These are phyloP conservation scores for Massospora cicadina DNA, from an alignment of 371 early-diverging fungal species.

Conservation along the genomic window DNA sequence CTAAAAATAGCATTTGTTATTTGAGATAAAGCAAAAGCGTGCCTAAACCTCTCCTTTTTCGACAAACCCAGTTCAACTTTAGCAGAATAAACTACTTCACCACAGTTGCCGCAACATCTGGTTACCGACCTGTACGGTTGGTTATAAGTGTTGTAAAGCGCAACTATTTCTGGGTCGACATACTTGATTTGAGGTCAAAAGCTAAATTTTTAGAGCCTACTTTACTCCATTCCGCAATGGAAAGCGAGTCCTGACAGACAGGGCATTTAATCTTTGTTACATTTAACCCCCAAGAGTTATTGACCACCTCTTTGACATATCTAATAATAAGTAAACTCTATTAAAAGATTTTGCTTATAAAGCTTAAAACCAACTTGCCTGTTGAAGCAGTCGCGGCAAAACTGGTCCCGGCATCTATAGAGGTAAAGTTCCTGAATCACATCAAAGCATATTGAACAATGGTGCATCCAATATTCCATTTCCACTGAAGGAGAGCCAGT, in stretches of 20 bases:
- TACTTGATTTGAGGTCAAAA: conserved; percentile 16
- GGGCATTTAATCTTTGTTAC: conserved; percentile 46
- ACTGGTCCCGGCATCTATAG: conserved; percentile 42
- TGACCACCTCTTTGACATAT: conserved; percentile 44
- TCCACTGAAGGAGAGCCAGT: no score
- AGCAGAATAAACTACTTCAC: conserved; percentile 16
- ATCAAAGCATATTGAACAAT: conserved; percentile 52
- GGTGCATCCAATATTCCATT: conserved; percentile 34
- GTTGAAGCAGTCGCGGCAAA: conserved; percentile 40
- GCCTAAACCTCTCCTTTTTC: not conserved
- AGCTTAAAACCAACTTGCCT: no score
- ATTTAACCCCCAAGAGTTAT: conserved; percentile 44
- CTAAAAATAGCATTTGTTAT: not conserved
- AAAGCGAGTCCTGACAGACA: conserved; percentile 35
- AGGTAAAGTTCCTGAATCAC: conserved; percentile 38
- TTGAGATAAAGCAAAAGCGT: not conserved
- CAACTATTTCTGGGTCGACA: conserved; percentile 20
- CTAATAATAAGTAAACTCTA: no score
- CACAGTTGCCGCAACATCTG: conserved; percentile 37
- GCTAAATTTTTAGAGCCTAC: conserved; percentile 12
- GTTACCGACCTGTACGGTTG: conserved; percentile 42
- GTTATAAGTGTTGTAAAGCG: conserved; percentile 35
- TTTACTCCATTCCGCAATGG: conserved; percentile 40
- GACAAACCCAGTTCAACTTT: not conserved
- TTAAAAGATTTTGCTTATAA: no score